Conservation (phyloP, 306 rosid genomes). For the Fagus sylvatica region DNA sequence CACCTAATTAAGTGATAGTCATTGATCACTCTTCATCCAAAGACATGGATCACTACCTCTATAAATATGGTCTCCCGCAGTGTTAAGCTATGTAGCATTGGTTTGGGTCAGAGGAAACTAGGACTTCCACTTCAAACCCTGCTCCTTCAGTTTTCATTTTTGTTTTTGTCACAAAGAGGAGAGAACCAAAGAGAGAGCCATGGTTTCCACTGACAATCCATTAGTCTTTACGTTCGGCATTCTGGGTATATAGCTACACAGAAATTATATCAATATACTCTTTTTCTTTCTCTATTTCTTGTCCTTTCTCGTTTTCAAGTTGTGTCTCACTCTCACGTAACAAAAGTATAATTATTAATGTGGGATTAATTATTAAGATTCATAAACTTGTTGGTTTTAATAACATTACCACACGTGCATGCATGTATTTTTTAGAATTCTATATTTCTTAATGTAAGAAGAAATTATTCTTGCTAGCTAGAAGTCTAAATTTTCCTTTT, state of each 20-base stretch:
- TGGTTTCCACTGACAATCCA: slow-evolving; percentile 31
- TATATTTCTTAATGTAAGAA: too few relatives aligned
- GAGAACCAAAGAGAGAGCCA: slow-evolving; percentile 11
- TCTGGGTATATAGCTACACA: slow-evolving; percentile 46
- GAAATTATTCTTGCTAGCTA: background rate
- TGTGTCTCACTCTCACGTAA: too few relatives aligned
- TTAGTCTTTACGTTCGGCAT: slow-evolving; percentile 56
- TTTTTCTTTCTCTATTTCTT: background rate
- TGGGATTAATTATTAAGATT: too few relatives aligned
- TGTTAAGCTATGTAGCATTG: slow-evolving; percentile 36
- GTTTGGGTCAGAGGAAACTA: slow-evolving; percentile 27
- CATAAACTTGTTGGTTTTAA: too few relatives aligned
- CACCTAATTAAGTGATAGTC: background rate
- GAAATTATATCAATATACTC: background rate
- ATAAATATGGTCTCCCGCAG: slow-evolving; percentile 41
- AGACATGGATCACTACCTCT: slow-evolving; percentile 24
- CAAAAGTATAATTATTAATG: too few relatives aligned
- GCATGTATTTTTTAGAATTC: too few relatives aligned
- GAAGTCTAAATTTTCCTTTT: background rate
- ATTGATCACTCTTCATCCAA: slow-evolving; percentile 31
- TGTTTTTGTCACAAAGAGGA: background rate
- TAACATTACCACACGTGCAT: too few relatives aligned
- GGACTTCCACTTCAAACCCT: slow-evolving; percentile 19
- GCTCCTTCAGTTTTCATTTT: slow-evolving; percentile 13
- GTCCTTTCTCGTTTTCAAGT: too few relatives aligned